phyloP scores from a whole-genome alignment of 2,329 filamentous ascomycete species.

The Pyrenophora seminiperda region DNA sequence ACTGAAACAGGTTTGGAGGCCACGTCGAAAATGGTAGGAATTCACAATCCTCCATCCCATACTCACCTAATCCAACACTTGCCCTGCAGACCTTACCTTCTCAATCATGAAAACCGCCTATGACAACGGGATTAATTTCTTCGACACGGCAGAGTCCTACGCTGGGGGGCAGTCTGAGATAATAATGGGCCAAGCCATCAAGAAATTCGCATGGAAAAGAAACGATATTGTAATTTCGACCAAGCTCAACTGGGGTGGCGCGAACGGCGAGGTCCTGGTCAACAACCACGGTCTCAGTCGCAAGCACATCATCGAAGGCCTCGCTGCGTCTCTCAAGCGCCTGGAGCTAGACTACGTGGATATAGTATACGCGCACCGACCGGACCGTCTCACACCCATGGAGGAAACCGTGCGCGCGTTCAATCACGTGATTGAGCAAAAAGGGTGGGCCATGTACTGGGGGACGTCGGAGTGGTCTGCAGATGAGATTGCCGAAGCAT shows the following conservation, averaged over 20 bases:
- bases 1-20: slow-evolving; percentile 57
- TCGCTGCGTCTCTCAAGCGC: slow-evolving; percentile 64
- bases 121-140: slow-evolving; percentile 56
- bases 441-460: slow-evolving; percentile 71
- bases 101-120: slow-evolving; percentile 61
- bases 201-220: slow-evolving; percentile 61
- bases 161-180: slow-evolving; percentile 59
- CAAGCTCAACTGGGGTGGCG: slow-evolving; percentile 53
- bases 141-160: slow-evolving; percentile 47
- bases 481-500: slow-evolving; percentile 63
- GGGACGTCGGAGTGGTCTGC: slow-evolving; percentile 66
- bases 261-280: slow-evolving; percentile 57
- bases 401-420: slow-evolving; percentile 74
- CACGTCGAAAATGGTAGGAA: slow-evolving; percentile 67
- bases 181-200: slow-evolving; percentile 62
- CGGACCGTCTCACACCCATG: slow-evolving; percentile 71
- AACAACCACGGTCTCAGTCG: slow-evolving; percentile 72
- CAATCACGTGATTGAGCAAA: slow-evolving; percentile 69
- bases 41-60: neutral
- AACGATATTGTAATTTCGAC: slow-evolving; percentile 53
- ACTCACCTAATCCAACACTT: slow-evolving; percentile 1
- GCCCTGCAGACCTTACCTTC: slow-evolving; percentile 58
- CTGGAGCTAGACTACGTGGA: slow-evolving; percentile 68
- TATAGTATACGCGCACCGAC: slow-evolving; percentile 71
- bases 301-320: slow-evolving; percentile 73